Conservation (phyloP, 176 grass and related monocot species). For the Oryza coarctata region DNA sequence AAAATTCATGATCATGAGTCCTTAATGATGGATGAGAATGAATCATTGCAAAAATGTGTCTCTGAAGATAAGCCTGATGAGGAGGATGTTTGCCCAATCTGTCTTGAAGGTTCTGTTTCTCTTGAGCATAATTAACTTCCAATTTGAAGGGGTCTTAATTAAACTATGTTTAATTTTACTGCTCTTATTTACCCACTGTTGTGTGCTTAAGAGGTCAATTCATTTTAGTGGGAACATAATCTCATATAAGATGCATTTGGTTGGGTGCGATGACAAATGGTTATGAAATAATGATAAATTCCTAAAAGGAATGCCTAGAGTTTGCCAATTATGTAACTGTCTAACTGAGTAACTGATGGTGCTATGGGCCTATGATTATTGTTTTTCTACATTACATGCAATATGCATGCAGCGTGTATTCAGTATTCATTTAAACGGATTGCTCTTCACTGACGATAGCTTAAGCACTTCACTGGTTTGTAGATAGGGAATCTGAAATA, state of each 20-base stretch:
- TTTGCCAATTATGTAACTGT: not conserved
- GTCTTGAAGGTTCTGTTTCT: constrained; percentile 70
- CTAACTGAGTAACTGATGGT: not conserved
- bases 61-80: constrained; percentile 41
- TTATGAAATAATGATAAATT: not conserved
- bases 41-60: constrained; percentile 30
- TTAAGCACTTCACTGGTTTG: not conserved
- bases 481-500: not conserved
- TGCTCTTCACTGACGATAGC: not conserved
- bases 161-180: not conserved
- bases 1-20: constrained; percentile 56
- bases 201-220: not conserved
- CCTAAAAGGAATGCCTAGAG: not conserved
- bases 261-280: not conserved
- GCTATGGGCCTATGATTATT: not conserved
- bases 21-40: constrained; percentile 42
- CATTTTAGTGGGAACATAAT: not conserved
- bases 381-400: not conserved
- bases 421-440: not conserved
- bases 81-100: constrained; percentile 85
- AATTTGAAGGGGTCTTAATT: not conserved
- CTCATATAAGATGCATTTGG: not conserved
- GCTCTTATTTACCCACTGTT: not conserved
- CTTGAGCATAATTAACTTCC: not conserved
- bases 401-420: not conserved